Base-by-base conservation (phyloP, 164 flowering plant species). In the Vitis amurensis region DNA sequence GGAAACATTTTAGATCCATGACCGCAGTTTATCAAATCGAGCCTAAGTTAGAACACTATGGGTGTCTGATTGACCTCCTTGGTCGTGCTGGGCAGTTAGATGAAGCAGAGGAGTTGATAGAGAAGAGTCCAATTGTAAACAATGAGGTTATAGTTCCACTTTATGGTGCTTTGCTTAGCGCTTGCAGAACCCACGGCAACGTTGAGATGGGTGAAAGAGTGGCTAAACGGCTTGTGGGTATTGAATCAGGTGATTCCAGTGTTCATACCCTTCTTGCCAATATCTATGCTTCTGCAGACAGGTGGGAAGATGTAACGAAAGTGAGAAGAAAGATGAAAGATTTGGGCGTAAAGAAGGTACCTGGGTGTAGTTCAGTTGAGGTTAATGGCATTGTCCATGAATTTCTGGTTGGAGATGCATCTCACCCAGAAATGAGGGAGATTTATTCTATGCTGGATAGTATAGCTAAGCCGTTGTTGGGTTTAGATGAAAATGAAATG, bases 341-440 rank as follows among this genome's bases (percentile, higher is more conserved):
- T 63, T 69, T 81, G 1, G 87, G 91, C 29, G 74, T 87, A 1
- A 81, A 68, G 74, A 91, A 91, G 78, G 67, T 73, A 6, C 93
- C 91, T 64, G 97, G 92, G 7, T 88, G 92, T 68, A 92, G 97
- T 77, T 85, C 82, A n/a, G 79, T 92, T 71, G 95, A 86, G 70
- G 82, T 84, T 50, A 65, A 83, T 78, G 89, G 90, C 1, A 55
- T 63, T 59, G 79, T 83, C 31, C 88, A 83, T 73, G 90, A 87
- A 71, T 88, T 87, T 74, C 68, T 87, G 65, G 89, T 80, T 29
- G 81, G 83, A 49, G 87, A 81, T 64, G 65, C 74, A 59, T 79
- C 83, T 64, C 84, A 81, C 55, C 76, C 74, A 29, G 79, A 80
- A 51, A 68, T 76, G 55, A 55, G 19, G 51, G 79, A 83, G 44